Base-by-base conservation (phyloP, 2,329 filamentous ascomycete species). In the Fusarium piperis region DNA sequence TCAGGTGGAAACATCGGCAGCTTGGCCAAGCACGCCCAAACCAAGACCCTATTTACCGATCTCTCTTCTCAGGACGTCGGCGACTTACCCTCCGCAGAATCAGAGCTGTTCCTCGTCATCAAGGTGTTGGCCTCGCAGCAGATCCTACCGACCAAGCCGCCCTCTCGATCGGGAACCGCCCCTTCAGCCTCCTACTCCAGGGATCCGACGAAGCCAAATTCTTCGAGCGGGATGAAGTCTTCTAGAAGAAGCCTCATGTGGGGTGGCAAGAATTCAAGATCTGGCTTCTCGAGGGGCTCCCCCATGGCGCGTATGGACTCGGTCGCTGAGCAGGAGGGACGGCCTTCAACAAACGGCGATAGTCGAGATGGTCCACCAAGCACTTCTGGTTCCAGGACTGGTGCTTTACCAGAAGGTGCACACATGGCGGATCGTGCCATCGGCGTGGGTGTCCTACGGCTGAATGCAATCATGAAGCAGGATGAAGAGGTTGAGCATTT, bases 31-130 rank as follows among this genome's bases (percentile, higher is more conserved):
- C 89, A 89, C 70, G 87, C 89, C 23, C 91, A 92, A 77, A 89
- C 95, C 78, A 94, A 92, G 77, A 97, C 94, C 0, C 86, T 99
- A 3, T 98, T 98, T 74, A 91, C 94, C 3, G 94, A 98, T 76
- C 84, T 99, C 18, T 94, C 91, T 39, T 89, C 93, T 1, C 88
- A 91, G 55, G 95, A 98, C 76, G 87, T 91, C 65, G 90, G 90
- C 26, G 89, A 91, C 55, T 80, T 84, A 1, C 83, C 87, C 1
- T 86, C 91, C 3, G 87, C 89, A 10, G 92, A 92, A 53, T 89
- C 89, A 4, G 92, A 94, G 58, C 83, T 98, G 20, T 98, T 93
- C 78, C 86, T 99, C 2, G 91, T 98, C 4, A 92, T 96, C 71
- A 94, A 93, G 75, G 89, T 98, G 9, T 87, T 94, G 55, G 88